Base-by-base conservation (phyloP, 129 eudicot genomes). In the Tanacetum coccineum region DNA sequence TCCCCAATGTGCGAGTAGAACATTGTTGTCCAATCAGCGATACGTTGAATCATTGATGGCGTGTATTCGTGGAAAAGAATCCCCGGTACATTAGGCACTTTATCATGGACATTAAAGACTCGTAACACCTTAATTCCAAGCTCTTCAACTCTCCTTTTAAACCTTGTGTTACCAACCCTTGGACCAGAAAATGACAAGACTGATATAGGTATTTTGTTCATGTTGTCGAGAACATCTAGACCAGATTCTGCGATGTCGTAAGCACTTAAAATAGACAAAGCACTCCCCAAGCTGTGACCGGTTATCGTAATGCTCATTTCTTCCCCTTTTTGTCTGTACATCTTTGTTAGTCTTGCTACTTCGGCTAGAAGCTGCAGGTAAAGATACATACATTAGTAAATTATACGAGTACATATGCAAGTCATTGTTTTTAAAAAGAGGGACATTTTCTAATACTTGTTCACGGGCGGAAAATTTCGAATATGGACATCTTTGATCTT, bases 181-280 rank as follows among this genome's bases (percentile, higher is more conserved):
- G 91, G 91, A 36, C 91, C 91, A 0, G 81, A 55, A 44, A 85
- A 85, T 5, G 87, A 85, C n/a, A 76, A 67, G 1, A 85, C 91
- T 0, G 76, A 66, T 42, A 85, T 39, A 1, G 80, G 87, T 13
- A 78, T 67, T 54, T 49, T 74, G 14, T 67, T 73, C 42, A 52
- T 74, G 28, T 75, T 46, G 19, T 66, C 80, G n/a, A 42, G 65
- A 36, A 68, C 54, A 58, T 85, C 69, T 19, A 79, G 17, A 3
- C 78, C 81, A 0, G 74, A 70, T 68, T 85, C 87, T 0, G 79
- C 84, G 22, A 85, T 73, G 62, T 85, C 87, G 40, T 85, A 85
- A n/a, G 79, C 87, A 18, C 66, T 79, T 50, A 85, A 45, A 63
- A 74, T 66, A 13, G 91, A 84, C 26, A 85, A 59, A 2, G 87